Base-by-base conservation (phyloP, 331 rosid genomes). In the Cydonia oblonga region DNA sequence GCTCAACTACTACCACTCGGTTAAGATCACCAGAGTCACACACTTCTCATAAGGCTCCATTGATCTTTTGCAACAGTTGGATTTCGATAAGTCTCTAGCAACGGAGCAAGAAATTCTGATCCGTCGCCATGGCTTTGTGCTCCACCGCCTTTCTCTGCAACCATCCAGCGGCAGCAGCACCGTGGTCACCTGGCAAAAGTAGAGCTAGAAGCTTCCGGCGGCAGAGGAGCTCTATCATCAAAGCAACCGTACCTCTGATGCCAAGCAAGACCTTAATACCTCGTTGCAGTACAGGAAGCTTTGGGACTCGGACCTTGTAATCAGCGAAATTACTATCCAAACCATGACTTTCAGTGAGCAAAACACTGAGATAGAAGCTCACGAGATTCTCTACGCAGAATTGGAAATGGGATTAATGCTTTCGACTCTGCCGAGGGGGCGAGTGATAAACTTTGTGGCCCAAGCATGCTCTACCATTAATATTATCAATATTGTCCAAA, bases 261-360 rank as follows among this genome's bases (percentile, higher is more conserved):
- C 87, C 63, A 72, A 57, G 53, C 76, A 24, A 12, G 75, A 25
- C 70, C 69, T 73, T 40, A 78, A 78, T 29, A 77, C 63, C 12
- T 70, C 86, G 14, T 74, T 91, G 76, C 82, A 87, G 83, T 87
- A 81, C 78, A 65, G 87, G 67, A 93, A 84, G 28, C 87, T 93
- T 9, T 97, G 96, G 7, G 96, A 93, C 49, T 93, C 97, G 24
- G 91, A 91, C 89, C 97, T 89, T 33, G 75, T 59, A 58, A 76
- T 93, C 35, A 91, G 96, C 67, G 97, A 93, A 81, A 82, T 93
- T 75, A 89, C 96, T 44, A 76, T 84, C 23, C 97, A 97, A 30
- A 93, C 98, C 87, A 93, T 93, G 98, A 93, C 97, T 10, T 91
- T 93, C 76, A 97, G 97, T 64, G 73, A 91, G 69, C 96, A 91